These are phyloP conservation scores for Wickerhamomyces queroliae DNA, from an alignment of 805 yeast species.

Conservation along the genomic window DNA sequence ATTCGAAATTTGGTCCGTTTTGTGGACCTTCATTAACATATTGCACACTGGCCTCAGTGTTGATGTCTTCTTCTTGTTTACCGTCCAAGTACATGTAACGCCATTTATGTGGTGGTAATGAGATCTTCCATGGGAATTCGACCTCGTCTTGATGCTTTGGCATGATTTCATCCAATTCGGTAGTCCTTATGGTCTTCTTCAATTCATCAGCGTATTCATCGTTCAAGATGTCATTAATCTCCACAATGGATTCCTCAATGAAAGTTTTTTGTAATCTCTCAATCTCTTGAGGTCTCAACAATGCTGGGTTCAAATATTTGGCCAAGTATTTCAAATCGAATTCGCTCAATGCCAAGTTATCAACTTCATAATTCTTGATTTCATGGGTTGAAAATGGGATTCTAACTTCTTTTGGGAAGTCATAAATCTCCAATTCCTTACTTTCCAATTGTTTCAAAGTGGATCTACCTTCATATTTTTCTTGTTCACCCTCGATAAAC, in stretches of 20 bases:
- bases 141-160: slow-evolving; percentile 56
- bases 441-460: slow-evolving; percentile 78
- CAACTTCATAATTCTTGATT: slow-evolving; percentile 22
- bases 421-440: slow-evolving; percentile 70
- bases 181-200: slow-evolving; percentile 40
- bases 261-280: slow-evolving; percentile 44
- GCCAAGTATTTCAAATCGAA: slow-evolving; percentile 45
- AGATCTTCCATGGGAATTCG: slow-evolving; percentile 76
- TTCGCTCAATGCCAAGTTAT: slow-evolving; percentile 20
- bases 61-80: slow-evolving; percentile 27
- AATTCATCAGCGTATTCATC: slow-evolving; percentile 44
- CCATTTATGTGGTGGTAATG: slow-evolving; percentile 92
- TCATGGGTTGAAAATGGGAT: slow-evolving; percentile 35
- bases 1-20: slow-evolving; percentile 51
- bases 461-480: slow-evolving; percentile 63
- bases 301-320: slow-evolving; percentile 50
- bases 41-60: slow-evolving; percentile 24
- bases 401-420: slow-evolving; percentile 66
- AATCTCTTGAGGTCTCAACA: slow-evolving; percentile 36
- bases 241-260: slow-evolving; percentile 62
- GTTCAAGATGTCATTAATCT: slow-evolving; percentile 58
- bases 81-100: slow-evolving; percentile 82
- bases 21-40: slow-evolving; percentile 34
- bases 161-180: slow-evolving; percentile 56
- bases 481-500: slow-evolving; percentile 76